A percentile compares a stretch with the other conserved stretches of the same genome.
Evolutionary conservation across 2,329 filamentous ascomycete genomes (phyloP).

Genomic region (Scedosporium apiospermum): DNA sequence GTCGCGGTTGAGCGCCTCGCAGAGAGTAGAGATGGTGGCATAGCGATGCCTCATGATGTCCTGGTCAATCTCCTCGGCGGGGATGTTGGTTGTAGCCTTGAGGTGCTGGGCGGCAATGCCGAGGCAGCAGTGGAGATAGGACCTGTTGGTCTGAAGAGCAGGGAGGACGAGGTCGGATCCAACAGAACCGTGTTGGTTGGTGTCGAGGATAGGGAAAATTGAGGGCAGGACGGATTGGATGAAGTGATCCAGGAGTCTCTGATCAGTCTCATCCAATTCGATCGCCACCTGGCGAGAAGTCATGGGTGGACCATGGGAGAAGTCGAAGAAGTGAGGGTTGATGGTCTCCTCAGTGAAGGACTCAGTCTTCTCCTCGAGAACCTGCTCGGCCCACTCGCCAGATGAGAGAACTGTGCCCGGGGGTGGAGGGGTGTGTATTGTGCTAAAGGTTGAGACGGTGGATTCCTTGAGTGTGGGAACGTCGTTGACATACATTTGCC

Average conservation of each 20-base stretch:
- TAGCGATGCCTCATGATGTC: conserved; percentile 91
- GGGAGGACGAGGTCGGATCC: conserved; percentile 76
- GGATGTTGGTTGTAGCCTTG: conserved; percentile 60
- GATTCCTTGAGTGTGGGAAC: conserved; percentile 78
- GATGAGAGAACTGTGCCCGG: conserved; percentile 57
- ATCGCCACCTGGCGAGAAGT: conserved; percentile 61
- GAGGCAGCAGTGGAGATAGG: conserved; percentile 90
- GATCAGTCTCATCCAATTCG: conserved; percentile 80
- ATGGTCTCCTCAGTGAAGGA: conserved; percentile 8
- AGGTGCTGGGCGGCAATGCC: conserved; percentile 88
- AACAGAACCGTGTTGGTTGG: conserved; percentile 76
- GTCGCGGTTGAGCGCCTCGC: conserved; percentile 70
- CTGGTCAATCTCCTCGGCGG: conserved; percentile 64
- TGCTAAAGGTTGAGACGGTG: conserved; percentile 84
- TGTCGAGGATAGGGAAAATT: conserved; percentile 87
- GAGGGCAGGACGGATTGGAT: conserved; percentile 77
- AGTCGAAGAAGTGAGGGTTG: conserved; percentile 64
- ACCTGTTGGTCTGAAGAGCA: conserved; percentile 82
- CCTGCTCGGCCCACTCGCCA: conserved; percentile 62
- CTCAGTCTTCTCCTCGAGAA: conserved; percentile 44
- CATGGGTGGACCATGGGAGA: conserved; percentile 51
- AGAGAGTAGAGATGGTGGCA: conserved; percentile 77
- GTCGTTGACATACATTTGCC: conserved; percentile 88
- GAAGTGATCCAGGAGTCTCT: conserved; percentile 82
- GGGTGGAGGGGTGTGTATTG: conserved; percentile 71